phyloP scores from a whole-genome alignment of 345 rosid genomes.

The Rubroshorea leprosula region DNA sequence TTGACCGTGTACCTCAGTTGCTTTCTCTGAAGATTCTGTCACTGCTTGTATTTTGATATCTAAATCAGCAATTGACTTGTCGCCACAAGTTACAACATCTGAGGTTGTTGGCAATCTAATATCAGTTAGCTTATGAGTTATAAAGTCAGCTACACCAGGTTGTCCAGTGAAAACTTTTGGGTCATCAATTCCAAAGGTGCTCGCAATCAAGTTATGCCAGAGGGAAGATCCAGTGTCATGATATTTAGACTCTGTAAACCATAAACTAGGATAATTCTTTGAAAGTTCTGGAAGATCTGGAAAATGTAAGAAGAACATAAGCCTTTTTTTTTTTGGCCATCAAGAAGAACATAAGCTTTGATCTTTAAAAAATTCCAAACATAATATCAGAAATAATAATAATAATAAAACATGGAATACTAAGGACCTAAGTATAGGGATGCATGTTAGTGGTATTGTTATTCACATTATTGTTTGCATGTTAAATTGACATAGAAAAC shows the following conservation, averaged over 20 bases:
- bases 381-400: too few species aligned
- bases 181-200: slow-evolving; percentile 17
- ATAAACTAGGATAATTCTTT: slow-evolving; percentile 20
- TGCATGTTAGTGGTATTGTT: too few species aligned
- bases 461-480: too few species aligned
- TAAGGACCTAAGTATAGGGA: neutral
- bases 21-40: slow-evolving; percentile 20
- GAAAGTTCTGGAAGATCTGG: slow-evolving; percentile 31
- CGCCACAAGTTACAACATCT: slow-evolving; percentile 19
- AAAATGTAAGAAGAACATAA: slow-evolving; percentile 11
- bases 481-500: too few species aligned
- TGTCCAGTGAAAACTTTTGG: slow-evolving; percentile 24
- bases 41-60: slow-evolving; percentile 20
- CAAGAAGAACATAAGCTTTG: neutral
- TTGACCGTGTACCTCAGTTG: slow-evolving; percentile 20
- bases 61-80: slow-evolving; percentile 16
- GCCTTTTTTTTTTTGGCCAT: too few species aligned
- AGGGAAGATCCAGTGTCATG: slow-evolving; percentile 21
- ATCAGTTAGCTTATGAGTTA: slow-evolving; percentile 23
- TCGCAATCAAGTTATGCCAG: slow-evolving; percentile 24
- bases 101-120: slow-evolving; percentile 26
- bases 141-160: slow-evolving; percentile 29
- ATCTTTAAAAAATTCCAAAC: neutral
- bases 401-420: too few species aligned
- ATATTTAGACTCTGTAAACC: slow-evolving; percentile 27